Percentiles rank a stretch among this genome's conserved stretches.
Conservation (phyloP, 371 early-diverging fungal genomes). For the Zancudomyces culisetae region DNA sequence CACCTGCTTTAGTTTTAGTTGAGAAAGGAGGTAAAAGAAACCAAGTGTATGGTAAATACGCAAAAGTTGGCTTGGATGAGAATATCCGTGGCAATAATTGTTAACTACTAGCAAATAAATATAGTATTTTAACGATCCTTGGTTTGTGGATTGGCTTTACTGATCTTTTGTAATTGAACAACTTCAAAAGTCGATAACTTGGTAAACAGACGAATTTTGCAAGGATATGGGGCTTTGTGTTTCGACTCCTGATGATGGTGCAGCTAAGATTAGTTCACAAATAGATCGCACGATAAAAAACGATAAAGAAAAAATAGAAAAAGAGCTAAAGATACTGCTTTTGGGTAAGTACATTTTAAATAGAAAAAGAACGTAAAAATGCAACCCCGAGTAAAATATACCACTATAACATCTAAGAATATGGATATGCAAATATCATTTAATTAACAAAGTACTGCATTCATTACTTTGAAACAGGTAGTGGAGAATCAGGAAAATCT, state of each 20-base stretch:
- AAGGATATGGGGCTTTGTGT: slow-evolving; percentile 26
- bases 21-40: neutral
- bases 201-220: too few species aligned
- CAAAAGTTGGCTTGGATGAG: neutral
- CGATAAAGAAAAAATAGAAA: slow-evolving; percentile 19
- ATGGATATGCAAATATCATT: neutral
- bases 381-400: too few species aligned
- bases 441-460: too few species aligned
- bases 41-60: neutral
- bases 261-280: slow-evolving; percentile 19
- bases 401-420: neutral
- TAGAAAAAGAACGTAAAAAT: too few species aligned
- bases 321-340: slow-evolving; percentile 24
- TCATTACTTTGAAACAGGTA: too few species aligned
- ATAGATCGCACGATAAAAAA: slow-evolving; percentile 23
- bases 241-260: slow-evolving; percentile 20
- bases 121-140: neutral
- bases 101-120: neutral
- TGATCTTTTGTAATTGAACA: neutral
- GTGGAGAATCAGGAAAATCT: slow-evolving; percentile 81
- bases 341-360: slow-evolving; percentile 10
- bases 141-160: neutral
- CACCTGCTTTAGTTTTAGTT: too few species aligned
- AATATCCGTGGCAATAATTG: too few species aligned
- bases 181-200: neutral